Conservation (phyloP, 83 land plant species). For the Diphasiastrum complanatum region DNA sequence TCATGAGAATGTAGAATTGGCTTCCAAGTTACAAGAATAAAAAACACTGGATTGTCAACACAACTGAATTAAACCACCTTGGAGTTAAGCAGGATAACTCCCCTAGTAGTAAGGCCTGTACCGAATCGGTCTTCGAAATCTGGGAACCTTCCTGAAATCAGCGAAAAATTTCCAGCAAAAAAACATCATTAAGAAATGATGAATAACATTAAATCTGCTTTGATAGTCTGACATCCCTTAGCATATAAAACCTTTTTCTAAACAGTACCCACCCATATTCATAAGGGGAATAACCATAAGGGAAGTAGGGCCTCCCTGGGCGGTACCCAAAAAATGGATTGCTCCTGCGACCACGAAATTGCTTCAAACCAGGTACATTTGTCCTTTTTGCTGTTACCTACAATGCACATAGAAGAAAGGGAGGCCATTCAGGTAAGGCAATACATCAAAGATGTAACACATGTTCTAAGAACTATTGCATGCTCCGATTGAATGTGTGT, state of each 20-base stretch:
- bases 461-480: no score
- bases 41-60: no score
- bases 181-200: background rate
- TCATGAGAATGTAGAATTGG: no score
- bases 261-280: background rate
- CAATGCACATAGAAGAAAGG: no score
- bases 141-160: constrained; percentile 50
- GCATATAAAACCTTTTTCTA: background rate
- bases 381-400: constrained; percentile 80
- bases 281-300: constrained; percentile 39
- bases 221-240: background rate
- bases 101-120: constrained; percentile 56
- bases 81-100: no score
- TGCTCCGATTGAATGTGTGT: no score
- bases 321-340: constrained; percentile 35
- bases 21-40: no score
- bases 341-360: constrained; percentile 51
- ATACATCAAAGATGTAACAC: no score
- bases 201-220: background rate
- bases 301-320: constrained; percentile 43
- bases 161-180: no score
- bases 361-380: constrained; percentile 78
- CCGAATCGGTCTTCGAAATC: constrained; percentile 57
- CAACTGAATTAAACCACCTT: no score
- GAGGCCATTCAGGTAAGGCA: no score